Evolutionary conservation across 352 stramenopile genomes (phyloP).

Genomic region (Blastocystis sp.): DNA sequence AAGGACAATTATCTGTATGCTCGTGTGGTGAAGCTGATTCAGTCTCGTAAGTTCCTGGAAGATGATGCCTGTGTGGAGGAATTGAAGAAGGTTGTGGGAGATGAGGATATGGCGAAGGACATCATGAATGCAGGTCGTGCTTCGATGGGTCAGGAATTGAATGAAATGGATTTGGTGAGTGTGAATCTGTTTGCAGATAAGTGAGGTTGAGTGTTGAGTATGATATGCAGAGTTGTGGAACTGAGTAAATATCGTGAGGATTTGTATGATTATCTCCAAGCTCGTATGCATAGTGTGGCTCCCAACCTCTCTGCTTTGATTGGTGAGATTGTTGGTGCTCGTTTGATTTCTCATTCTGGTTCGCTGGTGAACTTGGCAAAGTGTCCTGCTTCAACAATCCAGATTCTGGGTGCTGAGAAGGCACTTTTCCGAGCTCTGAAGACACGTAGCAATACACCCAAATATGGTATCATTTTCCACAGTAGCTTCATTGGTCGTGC

Average conservation of each 20-base stretch:
- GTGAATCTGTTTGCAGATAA: slow-evolving; percentile 91
- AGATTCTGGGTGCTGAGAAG: slow-evolving; percentile 99
- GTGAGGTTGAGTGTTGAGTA: neutral
- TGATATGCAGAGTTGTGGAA: slow-evolving; percentile 82
- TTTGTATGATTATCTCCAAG: slow-evolving; percentile 83
- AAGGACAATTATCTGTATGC: slow-evolving; percentile 97
- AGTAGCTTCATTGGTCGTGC: slow-evolving; percentile 97
- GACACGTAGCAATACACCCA: slow-evolving; percentile 98
- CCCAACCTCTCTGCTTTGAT: slow-evolving; percentile 96
- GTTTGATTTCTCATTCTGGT: slow-evolving; percentile 97
- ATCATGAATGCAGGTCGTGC: slow-evolving; percentile 85
- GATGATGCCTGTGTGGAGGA: slow-evolving; percentile 67
- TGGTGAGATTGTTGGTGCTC: slow-evolving; percentile 92
- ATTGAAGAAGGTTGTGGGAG: slow-evolving; percentile 84
- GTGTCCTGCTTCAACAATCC: slow-evolving; percentile 95
- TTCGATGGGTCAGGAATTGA: slow-evolving; percentile 99
- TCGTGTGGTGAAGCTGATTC: slow-evolving; percentile 62
- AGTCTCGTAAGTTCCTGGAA: slow-evolving; percentile 45
- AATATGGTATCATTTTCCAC: slow-evolving; percentile 99
- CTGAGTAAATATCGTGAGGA: slow-evolving; percentile 93
- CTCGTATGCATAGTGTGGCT: slow-evolving; percentile 94
- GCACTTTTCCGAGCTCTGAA: slow-evolving; percentile 98
- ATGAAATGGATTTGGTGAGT: slow-evolving; percentile 96
- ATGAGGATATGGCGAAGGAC: slow-evolving; percentile 88
- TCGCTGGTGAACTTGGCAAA: slow-evolving; percentile 98